Base-by-base conservation (phyloP, 2,329 filamentous ascomycete genomes). In the Penicillium sp. region DNA sequence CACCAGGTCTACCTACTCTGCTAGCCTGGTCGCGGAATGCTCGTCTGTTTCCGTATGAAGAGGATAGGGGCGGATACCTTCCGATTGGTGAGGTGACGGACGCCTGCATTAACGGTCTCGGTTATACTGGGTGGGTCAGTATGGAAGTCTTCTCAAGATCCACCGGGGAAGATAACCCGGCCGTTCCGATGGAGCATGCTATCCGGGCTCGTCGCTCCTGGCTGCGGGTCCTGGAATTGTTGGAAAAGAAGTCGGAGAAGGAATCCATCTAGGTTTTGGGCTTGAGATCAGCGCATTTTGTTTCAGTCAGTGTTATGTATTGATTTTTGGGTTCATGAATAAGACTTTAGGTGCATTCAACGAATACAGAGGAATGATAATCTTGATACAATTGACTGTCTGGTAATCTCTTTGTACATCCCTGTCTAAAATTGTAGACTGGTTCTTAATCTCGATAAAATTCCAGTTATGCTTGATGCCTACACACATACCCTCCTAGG, bases 11-110 rank as follows among this genome's bases (percentile, higher is more conserved):
- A 68, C 80, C 79, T 16, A 70, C 82, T 5, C 75, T 85, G 2
- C 91, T 92, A 87, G 88, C 83, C 65, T 92, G 89, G 89, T 89
- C 84, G 37, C 75, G 89, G 37, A 91, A 91, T 69, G 88, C 86
- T 60, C 78, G 89, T 22, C 69, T 88, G 5, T 90, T 88, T 68
- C 84, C 87, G 57, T 85, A 87, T 62, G 75, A 86, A 67, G 72
- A 80, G 67, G 73, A 83, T 3, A 72, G 77, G 7, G 86, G 86
- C 1, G 88, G 82, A 0, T 90, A 90, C 66, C 75, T 91, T 1
- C 88, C 88, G 0, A 79, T 88, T 25, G 75, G 76, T 42, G 77
- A 84, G 36, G 81, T 91, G 25, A 75, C 84, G 0, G 71, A 81
- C 35, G 81, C 84, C 1, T 81, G 90, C 50, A 79, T 90, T 7